These are phyloP conservation scores for Populus tremula DNA, from an alignment of 345 rosid species.

Conservation along the genomic window DNA sequence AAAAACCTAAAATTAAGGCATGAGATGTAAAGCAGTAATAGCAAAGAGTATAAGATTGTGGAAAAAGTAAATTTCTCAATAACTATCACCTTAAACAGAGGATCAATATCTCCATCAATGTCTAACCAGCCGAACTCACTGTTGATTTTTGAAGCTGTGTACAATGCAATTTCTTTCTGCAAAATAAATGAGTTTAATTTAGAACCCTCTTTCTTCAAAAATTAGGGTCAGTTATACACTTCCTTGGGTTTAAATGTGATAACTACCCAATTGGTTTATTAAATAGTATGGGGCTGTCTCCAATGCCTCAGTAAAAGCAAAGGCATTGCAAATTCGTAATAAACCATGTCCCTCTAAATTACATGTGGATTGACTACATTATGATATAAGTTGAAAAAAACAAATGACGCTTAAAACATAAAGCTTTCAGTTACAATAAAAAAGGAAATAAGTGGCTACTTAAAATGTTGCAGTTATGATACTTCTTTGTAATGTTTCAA, in stretches of 20 bases:
- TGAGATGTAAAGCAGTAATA: neutral
- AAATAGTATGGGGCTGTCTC: too few relatives aligned
- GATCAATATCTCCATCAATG: slow-evolving; percentile 87
- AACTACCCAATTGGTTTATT: neutral
- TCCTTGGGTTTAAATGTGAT: neutral
- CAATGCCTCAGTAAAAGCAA: too few relatives aligned
- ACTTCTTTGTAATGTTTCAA: too few relatives aligned
- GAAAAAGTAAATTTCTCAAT: neutral
- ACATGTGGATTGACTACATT: too few relatives aligned
- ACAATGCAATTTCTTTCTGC: slow-evolving; percentile 97
- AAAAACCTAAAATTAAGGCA: neutral
- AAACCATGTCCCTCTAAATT: too few relatives aligned
- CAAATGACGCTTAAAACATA: too few relatives aligned
- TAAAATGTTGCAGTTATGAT: too few relatives aligned
- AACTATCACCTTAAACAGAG: slow-evolving; percentile 80
- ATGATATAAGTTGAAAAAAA: too few relatives aligned
- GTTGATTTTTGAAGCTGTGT: slow-evolving; percentile 77
- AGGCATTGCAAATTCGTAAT: too few relatives aligned
- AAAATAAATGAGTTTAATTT: slow-evolving; percentile 21
- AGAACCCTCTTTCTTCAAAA: neutral
- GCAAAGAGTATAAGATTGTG: neutral
- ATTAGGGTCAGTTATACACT: neutral
- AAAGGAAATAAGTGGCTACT: too few relatives aligned
- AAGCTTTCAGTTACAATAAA: too few relatives aligned
- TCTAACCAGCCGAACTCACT: slow-evolving; percentile 87